A percentile compares a stretch with the other conserved stretches of the same genome.
Evolutionary conservation across 2,329 filamentous ascomycete species (phyloP).

Genomic region (Phyllosticta citribraziliensis): DNA sequence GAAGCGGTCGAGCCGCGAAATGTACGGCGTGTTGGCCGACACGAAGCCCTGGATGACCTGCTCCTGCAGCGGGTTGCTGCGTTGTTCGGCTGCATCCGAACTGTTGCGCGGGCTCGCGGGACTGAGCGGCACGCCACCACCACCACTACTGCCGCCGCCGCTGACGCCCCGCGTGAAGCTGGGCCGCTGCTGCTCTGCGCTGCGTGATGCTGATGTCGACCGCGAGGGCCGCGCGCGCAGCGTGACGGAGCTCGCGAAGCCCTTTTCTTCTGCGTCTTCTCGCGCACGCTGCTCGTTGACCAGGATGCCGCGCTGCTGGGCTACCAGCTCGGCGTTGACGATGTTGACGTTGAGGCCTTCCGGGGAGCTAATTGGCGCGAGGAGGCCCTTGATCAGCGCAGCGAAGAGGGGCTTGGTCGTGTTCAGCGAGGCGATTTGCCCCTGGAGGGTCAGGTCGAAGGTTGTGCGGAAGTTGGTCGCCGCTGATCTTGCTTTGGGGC

Average conservation of each 20-base stretch:
- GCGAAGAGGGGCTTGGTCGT: conserved; percentile 74
- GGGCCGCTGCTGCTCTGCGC: neutral
- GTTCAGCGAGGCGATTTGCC: conserved; percentile 58
- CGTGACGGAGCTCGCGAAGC: conserved; percentile 63
- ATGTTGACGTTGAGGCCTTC: conserved; percentile 69
- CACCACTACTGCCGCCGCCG: neutral
- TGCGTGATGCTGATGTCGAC: conserved; percentile 15
- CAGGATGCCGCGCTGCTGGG: conserved; percentile 66
- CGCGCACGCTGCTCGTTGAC: conserved; percentile 64
- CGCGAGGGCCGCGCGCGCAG: conserved; percentile 46
- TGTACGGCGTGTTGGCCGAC: conserved; percentile 53
- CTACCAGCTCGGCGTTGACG: conserved; percentile 67
- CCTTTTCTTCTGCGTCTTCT: conserved; percentile 48
- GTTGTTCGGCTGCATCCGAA: conserved; percentile 14
- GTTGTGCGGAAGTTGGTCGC: conserved; percentile 46
- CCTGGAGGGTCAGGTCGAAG: conserved; percentile 71
- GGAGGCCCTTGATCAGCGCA: conserved; percentile 66
- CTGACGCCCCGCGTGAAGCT: conserved; percentile 15
- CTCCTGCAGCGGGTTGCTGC: conserved; percentile 23
- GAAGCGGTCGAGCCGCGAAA: conserved; percentile 65
- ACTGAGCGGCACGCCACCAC: neutral
- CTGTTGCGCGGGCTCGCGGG: conserved; percentile 1
- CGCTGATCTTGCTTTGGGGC: conserved; percentile 15
- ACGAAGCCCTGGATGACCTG: conserved; percentile 58
- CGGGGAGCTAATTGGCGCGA: conserved; percentile 52